Evolutionary conservation across 176 grass and related monocot genomes (phyloP), one percentile per base, ranked within the genome.

Genomic region (Paspalum notatum): DNA sequence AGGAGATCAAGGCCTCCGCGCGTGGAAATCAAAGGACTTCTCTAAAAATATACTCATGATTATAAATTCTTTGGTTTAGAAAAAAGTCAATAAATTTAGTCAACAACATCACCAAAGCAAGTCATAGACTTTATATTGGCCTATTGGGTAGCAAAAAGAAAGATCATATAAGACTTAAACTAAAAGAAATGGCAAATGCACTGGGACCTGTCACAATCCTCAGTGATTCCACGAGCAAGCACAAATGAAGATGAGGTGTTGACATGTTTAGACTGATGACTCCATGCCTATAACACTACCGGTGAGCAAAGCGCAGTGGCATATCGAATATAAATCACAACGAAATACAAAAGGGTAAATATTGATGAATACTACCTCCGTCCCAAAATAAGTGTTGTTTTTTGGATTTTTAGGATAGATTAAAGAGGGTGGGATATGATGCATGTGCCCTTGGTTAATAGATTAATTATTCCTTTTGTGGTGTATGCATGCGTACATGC

Each of bases 181-280:
- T 61, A 6, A 61, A 32, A 27, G 24, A 22, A 37, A 72, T 2
- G 18, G 47, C 17, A 79, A 32, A 74, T 65, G 38, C 53, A 72
- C 40, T 80, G 9, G 24, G 24, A 57, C 58, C 73, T 60, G 45
- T 13, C n/a, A 62, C 51, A 73, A 22, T n/a, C 76, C 55, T 72
- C 17, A 43, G 49, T 86, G 58, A 54, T 55, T 66, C 5, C 66
- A 66, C 18, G 57, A 80, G 37, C 83, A 71, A 40, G 16, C 20
- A 66, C 22, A 56, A 24, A 74, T 62, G 38, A 52, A 46, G 24
- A 39, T 59, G 38, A 72, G 38, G n/a, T 8, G 11, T 70, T 32
- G 32, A 32, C 2, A 32, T 69, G 16, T 77, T 18, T 21, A 85
- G 21, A 60, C 38, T 7, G 27, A 61, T 52, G 72, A 53, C 55